Conservation (phyloP, 176 grass and related monocot species). For the Cymbopogon citratus region DNA sequence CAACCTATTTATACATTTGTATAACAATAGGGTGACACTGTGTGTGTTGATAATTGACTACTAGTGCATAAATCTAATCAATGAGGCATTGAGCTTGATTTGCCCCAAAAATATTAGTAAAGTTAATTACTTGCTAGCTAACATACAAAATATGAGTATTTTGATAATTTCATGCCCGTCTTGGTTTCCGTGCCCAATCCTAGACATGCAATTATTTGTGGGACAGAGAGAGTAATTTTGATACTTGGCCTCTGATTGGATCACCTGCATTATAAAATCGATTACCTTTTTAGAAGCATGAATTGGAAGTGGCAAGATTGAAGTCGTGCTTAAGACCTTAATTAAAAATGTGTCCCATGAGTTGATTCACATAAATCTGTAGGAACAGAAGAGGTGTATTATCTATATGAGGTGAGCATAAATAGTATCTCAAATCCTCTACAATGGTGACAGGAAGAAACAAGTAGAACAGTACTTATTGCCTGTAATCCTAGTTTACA, state of each 20-base stretch:
- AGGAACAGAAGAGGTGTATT: too few species aligned
- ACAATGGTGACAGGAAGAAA: not conserved
- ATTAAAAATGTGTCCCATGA: not conserved
- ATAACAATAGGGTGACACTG: too few species aligned
- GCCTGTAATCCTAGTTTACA: not conserved
- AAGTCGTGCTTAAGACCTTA: not conserved
- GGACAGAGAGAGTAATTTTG: too few species aligned
- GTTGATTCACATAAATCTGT: not conserved
- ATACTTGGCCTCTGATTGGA: slow-evolving; percentile 66
- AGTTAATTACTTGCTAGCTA: slow-evolving; percentile 46
- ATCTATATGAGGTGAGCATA: too few species aligned
- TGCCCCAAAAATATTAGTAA: not conserved
- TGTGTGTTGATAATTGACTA: not conserved
- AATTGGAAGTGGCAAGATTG: not conserved
- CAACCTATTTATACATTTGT: not conserved
- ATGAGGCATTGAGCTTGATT: not conserved
- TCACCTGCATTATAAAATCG: slow-evolving; percentile 56
- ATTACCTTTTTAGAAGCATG: not conserved
- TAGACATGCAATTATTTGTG: too few species aligned
- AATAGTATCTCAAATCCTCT: too few species aligned
- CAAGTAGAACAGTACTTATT: not conserved
- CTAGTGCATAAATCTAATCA: not conserved
- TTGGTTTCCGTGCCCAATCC: too few species aligned
- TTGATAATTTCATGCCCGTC: too few species aligned
- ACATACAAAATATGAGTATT: slow-evolving; percentile 74